These are phyloP conservation scores for Tephrocybe sp. DNA, from an alignment of 768 basidiomycete genomes.

Conservation along the genomic window DNA sequence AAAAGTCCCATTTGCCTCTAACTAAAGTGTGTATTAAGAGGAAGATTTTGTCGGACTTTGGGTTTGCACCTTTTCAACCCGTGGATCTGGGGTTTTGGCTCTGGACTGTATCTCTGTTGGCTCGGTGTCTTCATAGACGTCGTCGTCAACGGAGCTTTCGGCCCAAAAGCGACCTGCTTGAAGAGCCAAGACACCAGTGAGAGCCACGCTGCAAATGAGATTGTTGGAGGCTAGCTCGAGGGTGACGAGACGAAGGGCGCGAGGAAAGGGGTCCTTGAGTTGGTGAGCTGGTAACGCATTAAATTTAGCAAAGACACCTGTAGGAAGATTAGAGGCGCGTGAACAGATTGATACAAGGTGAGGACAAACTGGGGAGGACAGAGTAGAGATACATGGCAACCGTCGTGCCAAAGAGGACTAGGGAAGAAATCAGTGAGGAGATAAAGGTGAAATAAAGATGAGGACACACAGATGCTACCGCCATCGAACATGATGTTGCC, in stretches of 20 bases:
- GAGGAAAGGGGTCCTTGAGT: slow-evolving; percentile 59
- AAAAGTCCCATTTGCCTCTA: slow-evolving; percentile 4
- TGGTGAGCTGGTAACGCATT: slow-evolving; percentile 50
- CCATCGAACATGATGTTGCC: slow-evolving; percentile 92
- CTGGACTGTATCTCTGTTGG: slow-evolving; percentile 25
- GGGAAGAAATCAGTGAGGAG: not conserved
- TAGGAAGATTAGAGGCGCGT: slow-evolving; percentile 1
- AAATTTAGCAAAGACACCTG: slow-evolving; percentile 63
- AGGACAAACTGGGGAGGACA: slow-evolving; percentile 72
- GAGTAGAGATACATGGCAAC: slow-evolving; percentile 69
- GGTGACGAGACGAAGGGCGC: slow-evolving; percentile 55
- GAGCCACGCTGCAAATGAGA: slow-evolving; percentile 82
- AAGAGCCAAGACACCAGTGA: slow-evolving; percentile 81
- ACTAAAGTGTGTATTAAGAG: not conserved
- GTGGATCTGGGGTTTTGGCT: slow-evolving; percentile 30
- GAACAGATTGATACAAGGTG: slow-evolving; percentile 1
- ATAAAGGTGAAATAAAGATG: not conserved
- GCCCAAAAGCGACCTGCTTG: slow-evolving; percentile 88
- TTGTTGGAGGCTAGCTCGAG: slow-evolving; percentile 82
- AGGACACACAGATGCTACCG: slow-evolving; percentile 74
- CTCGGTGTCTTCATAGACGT: slow-evolving; percentile 30
- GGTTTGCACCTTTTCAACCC: slow-evolving; percentile 7
- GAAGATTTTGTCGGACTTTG: not conserved
- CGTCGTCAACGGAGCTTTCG: slow-evolving; percentile 61
- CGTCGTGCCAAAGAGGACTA: slow-evolving; percentile 77